phyloP scores from a whole-genome alignment of 1,284 basidiomycete genomes.

The Filobasidium uniguttulatum region DNA sequence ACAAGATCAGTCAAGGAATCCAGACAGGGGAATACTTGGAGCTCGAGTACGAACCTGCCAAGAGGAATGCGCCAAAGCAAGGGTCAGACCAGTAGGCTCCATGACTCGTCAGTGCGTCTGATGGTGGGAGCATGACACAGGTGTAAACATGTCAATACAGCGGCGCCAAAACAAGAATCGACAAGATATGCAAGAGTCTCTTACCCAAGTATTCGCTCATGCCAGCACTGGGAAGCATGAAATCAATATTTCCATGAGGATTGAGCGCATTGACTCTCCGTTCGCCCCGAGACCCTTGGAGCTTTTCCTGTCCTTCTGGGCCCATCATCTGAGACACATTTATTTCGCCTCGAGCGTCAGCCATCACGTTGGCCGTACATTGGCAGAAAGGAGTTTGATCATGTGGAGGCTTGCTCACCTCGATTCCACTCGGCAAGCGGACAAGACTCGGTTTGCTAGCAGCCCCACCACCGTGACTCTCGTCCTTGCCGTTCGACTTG shows the following conservation, averaged over 20 bases:
- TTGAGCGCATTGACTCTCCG: constrained; percentile 36
- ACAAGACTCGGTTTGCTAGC: constrained; percentile 24
- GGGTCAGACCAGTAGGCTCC: constrained; percentile 33
- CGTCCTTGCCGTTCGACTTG: constrained; percentile 6
- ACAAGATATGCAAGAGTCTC: too few species aligned
- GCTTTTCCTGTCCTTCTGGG: constrained; percentile 26
- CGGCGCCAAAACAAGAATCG: not conserved
- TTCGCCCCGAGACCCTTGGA: constrained; percentile 31
- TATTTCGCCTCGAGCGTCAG: not conserved
- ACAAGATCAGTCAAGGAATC: not conserved
- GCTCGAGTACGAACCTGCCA: constrained; percentile 8
- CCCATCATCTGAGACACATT: constrained; percentile 23
- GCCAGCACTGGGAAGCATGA: constrained; percentile 30
- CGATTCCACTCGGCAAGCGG: constrained; percentile 29
- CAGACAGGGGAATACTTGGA: not conserved
- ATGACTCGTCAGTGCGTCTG: constrained; percentile 17
- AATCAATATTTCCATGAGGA: constrained; percentile 37
- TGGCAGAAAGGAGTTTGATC: not conserved
- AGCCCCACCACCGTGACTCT: not conserved
- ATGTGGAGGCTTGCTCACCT: too few species aligned
- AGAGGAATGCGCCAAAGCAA: constrained; percentile 34
- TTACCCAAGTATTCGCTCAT: constrained; percentile 34
- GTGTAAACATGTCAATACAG: not conserved
- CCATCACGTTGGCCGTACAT: not conserved
- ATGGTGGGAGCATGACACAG: not conserved